phyloP scores from a whole-genome alignment of 768 basidiomycete genomes.

The Trametes maxima region DNA sequence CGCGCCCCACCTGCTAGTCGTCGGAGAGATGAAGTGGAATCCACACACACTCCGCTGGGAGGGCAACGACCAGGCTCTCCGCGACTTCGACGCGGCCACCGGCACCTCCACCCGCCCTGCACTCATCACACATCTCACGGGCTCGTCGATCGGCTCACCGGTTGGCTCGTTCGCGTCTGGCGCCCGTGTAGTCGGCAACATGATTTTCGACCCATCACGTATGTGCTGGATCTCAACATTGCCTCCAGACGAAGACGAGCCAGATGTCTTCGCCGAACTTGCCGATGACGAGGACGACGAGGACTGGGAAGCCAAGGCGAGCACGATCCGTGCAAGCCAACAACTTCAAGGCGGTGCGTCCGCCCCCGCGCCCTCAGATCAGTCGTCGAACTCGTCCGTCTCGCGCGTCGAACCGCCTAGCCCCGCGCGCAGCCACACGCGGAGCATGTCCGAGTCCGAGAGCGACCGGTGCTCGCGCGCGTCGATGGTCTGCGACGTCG shows the following conservation, averaged over 20 bases:
- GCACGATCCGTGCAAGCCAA: slow-evolving; percentile 73
- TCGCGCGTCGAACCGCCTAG: slow-evolving; percentile 46
- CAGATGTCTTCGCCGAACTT: slow-evolving; percentile 92
- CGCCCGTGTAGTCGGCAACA: slow-evolving; percentile 92
- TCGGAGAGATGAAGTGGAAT: slow-evolving; percentile 99
- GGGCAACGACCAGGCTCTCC: slow-evolving; percentile 90
- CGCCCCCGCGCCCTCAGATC: slow-evolving; percentile 33
- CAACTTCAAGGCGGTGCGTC: slow-evolving; percentile 27
- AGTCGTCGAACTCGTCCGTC: slow-evolving; percentile 26
- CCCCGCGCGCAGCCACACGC: slow-evolving; percentile 60
- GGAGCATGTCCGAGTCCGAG: slow-evolving; percentile 73
- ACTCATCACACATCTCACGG: slow-evolving; percentile 91
- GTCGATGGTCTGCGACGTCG: slow-evolving; percentile 76
- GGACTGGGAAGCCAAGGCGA: slow-evolving; percentile 73
- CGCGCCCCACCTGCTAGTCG: slow-evolving; percentile 51
- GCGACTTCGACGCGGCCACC: slow-evolving; percentile 84
- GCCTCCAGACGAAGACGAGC: slow-evolving; percentile 88
- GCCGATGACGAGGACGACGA: slow-evolving; percentile 89
- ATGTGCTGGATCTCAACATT: slow-evolving; percentile 96
- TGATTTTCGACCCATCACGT: slow-evolving; percentile 92
- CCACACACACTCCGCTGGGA: slow-evolving; percentile 91
- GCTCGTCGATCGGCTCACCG: slow-evolving; percentile 83
- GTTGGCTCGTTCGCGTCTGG: slow-evolving; percentile 73
- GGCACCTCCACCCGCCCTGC: slow-evolving; percentile 89
- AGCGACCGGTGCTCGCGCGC: slow-evolving; percentile 82